These are phyloP conservation scores for Cryphonectria naterciae DNA, from an alignment of 2,329 filamentous ascomycete genomes.

Conservation along the genomic window DNA sequence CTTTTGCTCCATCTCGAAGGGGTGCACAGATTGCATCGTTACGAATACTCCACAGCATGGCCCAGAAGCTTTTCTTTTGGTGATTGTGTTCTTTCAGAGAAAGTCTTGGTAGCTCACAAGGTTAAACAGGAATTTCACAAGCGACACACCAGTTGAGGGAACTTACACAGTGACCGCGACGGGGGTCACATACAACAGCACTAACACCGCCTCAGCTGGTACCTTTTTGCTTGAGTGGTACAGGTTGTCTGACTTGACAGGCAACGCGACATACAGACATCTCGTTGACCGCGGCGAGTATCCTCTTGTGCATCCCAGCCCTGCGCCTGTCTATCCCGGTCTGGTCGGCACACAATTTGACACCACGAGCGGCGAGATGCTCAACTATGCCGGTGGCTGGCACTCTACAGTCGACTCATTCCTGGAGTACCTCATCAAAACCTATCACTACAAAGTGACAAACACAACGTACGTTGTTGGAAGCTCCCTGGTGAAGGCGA, in stretches of 20 bases:
- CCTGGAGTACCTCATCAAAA: conserved; percentile 22
- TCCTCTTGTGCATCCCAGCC: conserved; percentile 18
- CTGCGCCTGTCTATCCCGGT: conserved; percentile 17
- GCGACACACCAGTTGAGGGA: conserved; percentile 18
- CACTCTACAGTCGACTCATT: conserved; percentile 20
- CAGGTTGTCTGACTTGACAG: conserved; percentile 16
- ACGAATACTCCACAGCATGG: background rate
- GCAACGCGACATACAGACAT: conserved; percentile 17
- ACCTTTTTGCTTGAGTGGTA: conserved; percentile 23
- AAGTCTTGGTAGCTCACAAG: background rate
- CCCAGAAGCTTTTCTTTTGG: background rate
- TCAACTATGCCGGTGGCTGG: conserved; percentile 20
- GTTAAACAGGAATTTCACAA: conserved; percentile 1
- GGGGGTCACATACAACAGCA: conserved; percentile 22
- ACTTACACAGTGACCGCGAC: conserved; percentile 22
- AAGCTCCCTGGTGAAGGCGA: too few species aligned
- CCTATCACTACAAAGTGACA: conserved; percentile 17
- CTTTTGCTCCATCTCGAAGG: background rate
- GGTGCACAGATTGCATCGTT: background rate
- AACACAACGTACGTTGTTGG: conserved; percentile 12
- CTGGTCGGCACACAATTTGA: conserved; percentile 21
- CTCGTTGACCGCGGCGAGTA: conserved; percentile 20
- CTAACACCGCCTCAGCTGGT: conserved; percentile 19
- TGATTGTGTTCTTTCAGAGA: background rate
- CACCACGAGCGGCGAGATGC: conserved; percentile 14